phyloP scores from a whole-genome alignment of 2,329 filamentous ascomycete species.

The Nannizzia gypsea region DNA sequence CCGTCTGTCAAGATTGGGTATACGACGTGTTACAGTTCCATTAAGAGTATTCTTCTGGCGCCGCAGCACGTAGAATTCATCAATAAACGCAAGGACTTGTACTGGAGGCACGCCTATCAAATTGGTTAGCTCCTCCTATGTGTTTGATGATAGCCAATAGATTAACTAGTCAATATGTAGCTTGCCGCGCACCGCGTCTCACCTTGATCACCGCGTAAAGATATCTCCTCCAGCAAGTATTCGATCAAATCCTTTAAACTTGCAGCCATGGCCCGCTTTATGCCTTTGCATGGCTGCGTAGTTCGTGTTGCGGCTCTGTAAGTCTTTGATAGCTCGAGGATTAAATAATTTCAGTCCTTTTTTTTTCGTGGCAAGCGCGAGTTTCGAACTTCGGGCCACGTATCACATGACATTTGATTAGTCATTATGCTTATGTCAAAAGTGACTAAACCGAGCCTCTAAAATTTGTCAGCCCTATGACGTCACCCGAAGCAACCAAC shows the following conservation, averaged over 20 bases:
- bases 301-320: background rate
- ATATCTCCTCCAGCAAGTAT: slow-evolving; percentile 47
- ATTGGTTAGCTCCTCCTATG: background rate
- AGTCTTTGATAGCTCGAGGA: background rate
- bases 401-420: background rate
- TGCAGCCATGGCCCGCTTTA: slow-evolving; percentile 30
- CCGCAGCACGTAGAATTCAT: slow-evolving; percentile 26
- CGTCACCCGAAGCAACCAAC: background rate
- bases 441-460: background rate
- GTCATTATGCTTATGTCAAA: background rate
- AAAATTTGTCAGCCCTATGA: background rate
- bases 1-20: slow-evolving; percentile 33
- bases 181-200: slow-evolving; percentile 22
- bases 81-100: slow-evolving; percentile 26
- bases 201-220: slow-evolving; percentile 48
- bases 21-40: slow-evolving; percentile 3
- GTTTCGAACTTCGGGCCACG: slow-evolving; percentile 7
- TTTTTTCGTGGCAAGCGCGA: background rate
- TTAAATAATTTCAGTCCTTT: background rate
- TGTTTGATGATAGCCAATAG: background rate
- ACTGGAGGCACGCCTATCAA: slow-evolving; percentile 25
- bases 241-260: slow-evolving; percentile 47
- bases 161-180: background rate
- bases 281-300: slow-evolving; percentile 2
- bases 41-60: background rate